phyloP scores from a whole-genome alignment of 2,329 filamentous ascomycete genomes.

The Colletotrichum neosansevieriae region DNA sequence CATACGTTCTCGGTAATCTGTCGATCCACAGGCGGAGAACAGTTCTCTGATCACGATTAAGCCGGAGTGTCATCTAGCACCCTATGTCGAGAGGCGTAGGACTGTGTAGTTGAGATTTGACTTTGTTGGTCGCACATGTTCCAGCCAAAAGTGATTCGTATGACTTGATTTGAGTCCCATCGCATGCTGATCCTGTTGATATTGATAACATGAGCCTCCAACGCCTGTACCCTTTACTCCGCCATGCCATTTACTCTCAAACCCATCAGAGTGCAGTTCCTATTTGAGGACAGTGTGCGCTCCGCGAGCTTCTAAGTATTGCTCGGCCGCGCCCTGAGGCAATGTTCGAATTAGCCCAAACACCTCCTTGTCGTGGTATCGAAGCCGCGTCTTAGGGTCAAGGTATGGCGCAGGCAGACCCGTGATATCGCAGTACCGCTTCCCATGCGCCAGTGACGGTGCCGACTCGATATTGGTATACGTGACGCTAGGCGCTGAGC shows the following conservation, averaged over 20 bases:
- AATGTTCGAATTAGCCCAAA: constrained; percentile 86
- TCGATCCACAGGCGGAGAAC: constrained; percentile 81
- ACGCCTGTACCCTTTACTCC: constrained; percentile 14
- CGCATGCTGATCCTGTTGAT: neutral
- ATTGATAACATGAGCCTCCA: neutral
- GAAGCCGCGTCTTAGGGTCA: constrained; percentile 92
- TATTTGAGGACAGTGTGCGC: constrained; percentile 95
- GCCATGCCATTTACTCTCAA: neutral
- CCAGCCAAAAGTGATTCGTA: neutral
- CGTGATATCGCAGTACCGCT: constrained; percentile 95
- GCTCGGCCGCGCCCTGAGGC: constrained; percentile 85
- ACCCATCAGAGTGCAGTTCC: constrained; percentile 39
- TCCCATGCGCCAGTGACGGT: constrained; percentile 85
- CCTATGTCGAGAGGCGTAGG: constrained; percentile 79
- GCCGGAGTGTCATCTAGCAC: constrained; percentile 96
- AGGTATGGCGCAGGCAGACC: constrained; percentile 91
- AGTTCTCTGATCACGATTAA: constrained; percentile 89
- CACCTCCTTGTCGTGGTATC: constrained; percentile 94
- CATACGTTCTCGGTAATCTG: constrained; percentile 86
- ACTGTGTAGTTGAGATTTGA: constrained; percentile 94
- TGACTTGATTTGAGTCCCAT: too few species aligned
- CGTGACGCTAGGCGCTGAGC: constrained; percentile 77
- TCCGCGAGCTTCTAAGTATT: constrained; percentile 88
- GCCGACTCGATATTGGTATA: constrained; percentile 98
- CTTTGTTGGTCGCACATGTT: constrained; percentile 88